Base-by-base conservation (phyloP, 2,329 filamentous ascomycete genomes). In the Rhinocladiella similis region DNA sequence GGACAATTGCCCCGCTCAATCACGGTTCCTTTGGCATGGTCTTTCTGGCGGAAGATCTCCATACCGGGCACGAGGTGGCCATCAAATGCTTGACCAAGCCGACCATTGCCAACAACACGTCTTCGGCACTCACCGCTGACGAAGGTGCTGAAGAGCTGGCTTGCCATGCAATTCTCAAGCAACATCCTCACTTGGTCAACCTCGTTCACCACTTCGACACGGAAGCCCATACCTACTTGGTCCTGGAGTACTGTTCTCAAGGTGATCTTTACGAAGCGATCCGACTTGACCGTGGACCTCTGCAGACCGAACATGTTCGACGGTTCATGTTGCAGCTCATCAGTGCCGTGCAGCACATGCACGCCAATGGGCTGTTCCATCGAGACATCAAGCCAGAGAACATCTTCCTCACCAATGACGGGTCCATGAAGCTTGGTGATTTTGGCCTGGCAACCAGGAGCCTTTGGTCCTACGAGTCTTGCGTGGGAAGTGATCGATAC, bases 361-460 rank as follows among this genome's bases (percentile, higher is more conserved):
- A 99, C 73, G 82, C 83, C 62, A 92, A 92, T 73, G 92, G 91
- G 63, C 84, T 97, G 70, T 97, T 91, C 73, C 94, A 99, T 71
- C 90, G 94, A 60, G 94, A 99, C 74, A 97, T 99, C 83, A 99
- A 99, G 79, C 94, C 94, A 0, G 94, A 99, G 81, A 99, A 99
- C 80, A 96, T 99, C 73, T 97, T 99, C 73, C 81, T 99, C 62
- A 89, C 87, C 57, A 84, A 92, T 59, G 84, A 88, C 65, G 93
- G 93, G 52, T 83, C 87, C 38, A 89, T 97, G 89, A 99, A 99
- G 78, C 85, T 99, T 35, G 94, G 94, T 68, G 94, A 99, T 74
- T 96, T 97, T 71, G 94, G 94, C 53, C 81, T 99, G 61, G 92
- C 92, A 50, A 97, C 93, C 10, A 89, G 86, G 5, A 91, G 96